Base-by-base conservation (phyloP, 345 rosid species). In the Eutrema japonicum region DNA sequence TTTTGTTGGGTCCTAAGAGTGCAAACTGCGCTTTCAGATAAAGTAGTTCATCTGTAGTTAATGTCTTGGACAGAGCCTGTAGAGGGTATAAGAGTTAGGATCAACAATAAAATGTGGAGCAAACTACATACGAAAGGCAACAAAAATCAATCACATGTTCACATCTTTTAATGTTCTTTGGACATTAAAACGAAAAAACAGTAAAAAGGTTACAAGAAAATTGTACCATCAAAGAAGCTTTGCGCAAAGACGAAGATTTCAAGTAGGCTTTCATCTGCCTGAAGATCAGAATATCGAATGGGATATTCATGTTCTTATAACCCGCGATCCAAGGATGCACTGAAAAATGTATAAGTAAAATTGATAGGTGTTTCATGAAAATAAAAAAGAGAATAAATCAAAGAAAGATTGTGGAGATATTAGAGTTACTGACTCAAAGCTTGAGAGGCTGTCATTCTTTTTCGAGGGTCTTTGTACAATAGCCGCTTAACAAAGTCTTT, bases 321-420 rank as follows among this genome's bases (percentile, higher is more conserved):
- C 82, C 80, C 55, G 84, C 79, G 5, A 92, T 77, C 99, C 99
- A 95, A 60, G 99, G 96, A 84, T 95, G 98, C 80, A 93, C 99
- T 95, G 85, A 68, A 79, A 12, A 51, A 35, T 51, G 66, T 22
- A 38, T 0, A 51, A 30, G 57, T 49, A 33, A 65, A 10, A 11
- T 26, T 35, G 43, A 12, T 51, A 38, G 38, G 49, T 69, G 54
- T 52, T 42, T 53, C 57, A 66, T 40, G 37, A 59, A 7, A 43
- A 27, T 42, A 9, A 18, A 41, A 66, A 53, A 38, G 59, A 60
- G 35, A 56, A 77, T 29, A 36, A 12, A 50, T 16, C 61, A 73
- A 59, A 77, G 64, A 71, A 53, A 61, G 70, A 60, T 59, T 30
- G 54, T 54, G 36, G 12, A 45, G 29, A 6, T 41, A 2, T 13